Base-by-base conservation (phyloP, 768 basidiomycete genomes). In the Daedalea quercina region DNA sequence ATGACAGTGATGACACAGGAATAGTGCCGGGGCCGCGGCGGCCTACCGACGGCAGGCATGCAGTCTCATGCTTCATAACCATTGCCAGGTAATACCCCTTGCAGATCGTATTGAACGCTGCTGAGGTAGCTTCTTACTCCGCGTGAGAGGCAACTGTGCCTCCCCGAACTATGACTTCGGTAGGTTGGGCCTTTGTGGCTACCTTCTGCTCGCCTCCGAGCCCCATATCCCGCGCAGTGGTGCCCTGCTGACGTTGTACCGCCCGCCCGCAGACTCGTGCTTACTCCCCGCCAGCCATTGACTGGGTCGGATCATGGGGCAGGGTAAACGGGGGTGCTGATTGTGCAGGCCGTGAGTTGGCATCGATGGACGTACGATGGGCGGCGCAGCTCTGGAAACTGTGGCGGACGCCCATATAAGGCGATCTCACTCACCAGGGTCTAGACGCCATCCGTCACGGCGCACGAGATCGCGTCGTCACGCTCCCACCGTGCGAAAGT, bases 281-380 rank as follows among this genome's bases (percentile, higher is more conserved):
- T 45, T 45, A 47, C 46, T 24, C 15, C 20, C 9, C 44, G 44
- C 8, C 44, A 25, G 6, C 28, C 28, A 35, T 35, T 40, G 15
- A 19, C 7, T 15, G 37, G 6, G 26, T 40, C 35, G 48, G 35
- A 45, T 45, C 44, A 4, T 45, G 44, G 6, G 23, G 33, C 48
- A 9, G 22, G 25, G 48, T 47, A 31, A 40, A 40, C 9, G 51
- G 33, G 50, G 51, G 51, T 52, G 51, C 51, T 52, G 51, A 52
- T 52, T 22, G 34, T 22, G 20, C 8, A n/a, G 17, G 19, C 44
- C 40, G 43, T 45, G n/a, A n/a, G 28, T 20, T 12, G 19, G 40
- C 28, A 31, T 33, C 51, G 51, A 43, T 40, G 23, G 20, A 4
- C 44, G 17, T 17, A 20, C 51, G 51, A 43, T 40, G 23, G 20